Evolutionary conservation across 768 basidiomycete species (phyloP).

Genomic region (Naganishia onofrii): DNA sequence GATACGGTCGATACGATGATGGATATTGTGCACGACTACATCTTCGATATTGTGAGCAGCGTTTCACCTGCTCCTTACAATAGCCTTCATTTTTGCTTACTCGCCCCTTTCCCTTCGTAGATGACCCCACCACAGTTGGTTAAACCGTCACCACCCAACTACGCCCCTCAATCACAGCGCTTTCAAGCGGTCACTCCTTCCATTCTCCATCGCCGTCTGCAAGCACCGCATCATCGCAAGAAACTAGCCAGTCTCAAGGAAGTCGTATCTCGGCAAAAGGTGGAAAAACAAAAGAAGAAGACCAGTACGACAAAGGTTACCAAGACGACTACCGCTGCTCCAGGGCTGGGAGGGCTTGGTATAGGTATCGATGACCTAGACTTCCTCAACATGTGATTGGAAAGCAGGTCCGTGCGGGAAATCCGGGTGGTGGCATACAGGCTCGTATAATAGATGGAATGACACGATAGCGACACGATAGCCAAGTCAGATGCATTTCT

Average conservation of each 20-base stretch:
- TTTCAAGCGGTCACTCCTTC: slow-evolving; percentile 18
- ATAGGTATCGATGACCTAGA: slow-evolving; percentile 11
- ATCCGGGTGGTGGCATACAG: too few species aligned
- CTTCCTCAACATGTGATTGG: slow-evolving; percentile 12
- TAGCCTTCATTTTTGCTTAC: neutral
- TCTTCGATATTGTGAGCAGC: slow-evolving; percentile 6
- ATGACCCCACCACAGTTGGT: slow-evolving; percentile 4
- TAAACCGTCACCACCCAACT: slow-evolving; percentile 12
- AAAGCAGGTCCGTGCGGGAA: neutral
- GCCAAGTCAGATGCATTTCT: too few species aligned
- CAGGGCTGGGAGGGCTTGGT: slow-evolving; percentile 14
- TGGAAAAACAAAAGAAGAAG: slow-evolving; percentile 23
- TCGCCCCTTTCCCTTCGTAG: neutral
- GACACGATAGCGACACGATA: neutral
- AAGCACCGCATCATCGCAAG: slow-evolving; percentile 21
- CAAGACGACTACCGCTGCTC: slow-evolving; percentile 11
- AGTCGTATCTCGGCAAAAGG: slow-evolving; percentile 14
- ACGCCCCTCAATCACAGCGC: slow-evolving; percentile 13
- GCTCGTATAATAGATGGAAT: neutral
- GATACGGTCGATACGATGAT: slow-evolving; percentile 22
- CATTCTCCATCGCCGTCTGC: slow-evolving; percentile 9
- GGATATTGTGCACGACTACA: slow-evolving; percentile 20
- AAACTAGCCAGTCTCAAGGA: slow-evolving; percentile 23
- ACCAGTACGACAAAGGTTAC: neutral
- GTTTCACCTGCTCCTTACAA: neutral